These are phyloP conservation scores for Globomyces pollinis-pini DNA, from an alignment of 192 early-diverging fungal species.

Conservation along the genomic window DNA sequence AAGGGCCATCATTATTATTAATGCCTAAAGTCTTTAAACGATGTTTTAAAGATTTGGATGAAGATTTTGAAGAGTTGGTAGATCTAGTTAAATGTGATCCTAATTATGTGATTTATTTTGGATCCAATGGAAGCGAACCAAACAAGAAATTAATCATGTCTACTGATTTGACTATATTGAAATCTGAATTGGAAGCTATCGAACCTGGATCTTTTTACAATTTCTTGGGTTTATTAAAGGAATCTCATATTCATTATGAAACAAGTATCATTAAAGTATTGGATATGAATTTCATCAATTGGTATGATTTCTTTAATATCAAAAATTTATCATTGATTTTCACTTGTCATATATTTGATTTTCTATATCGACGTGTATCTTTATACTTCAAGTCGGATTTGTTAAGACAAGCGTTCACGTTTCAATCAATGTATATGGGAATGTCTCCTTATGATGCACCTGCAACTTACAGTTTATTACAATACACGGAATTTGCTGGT, in stretches of 20 bases:
- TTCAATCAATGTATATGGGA: slow-evolving; percentile 61
- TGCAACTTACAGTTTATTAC: slow-evolving; percentile 43
- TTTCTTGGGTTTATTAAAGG: slow-evolving; percentile 27
- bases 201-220: slow-evolving; percentile 34
- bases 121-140: slow-evolving; percentile 25
- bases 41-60: slow-evolving; percentile 33
- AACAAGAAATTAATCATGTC: slow-evolving; percentile 37
- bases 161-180: slow-evolving; percentile 42
- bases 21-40: slow-evolving; percentile 48
- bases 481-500: slow-evolving; percentile 49
- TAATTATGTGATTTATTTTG: slow-evolving; percentile 50
- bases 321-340: slow-evolving; percentile 28
- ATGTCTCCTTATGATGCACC: slow-evolving; percentile 58
- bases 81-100: slow-evolving; percentile 37
- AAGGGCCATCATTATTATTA: slow-evolving; percentile 50
- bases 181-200: slow-evolving; percentile 38
- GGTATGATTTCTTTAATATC: slow-evolving; percentile 35
- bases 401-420: slow-evolving; percentile 48
- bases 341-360: slow-evolving; percentile 37
- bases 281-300: slow-evolving; percentile 34
- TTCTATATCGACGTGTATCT: slow-evolving; percentile 29
- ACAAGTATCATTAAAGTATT: slow-evolving; percentile 32
- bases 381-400: slow-evolving; percentile 43
- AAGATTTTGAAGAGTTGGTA: slow-evolving; percentile 33
- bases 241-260: slow-evolving; percentile 48